Conservation (phyloP, 163 green algal species). For the Chlorella variabilis region DNA sequence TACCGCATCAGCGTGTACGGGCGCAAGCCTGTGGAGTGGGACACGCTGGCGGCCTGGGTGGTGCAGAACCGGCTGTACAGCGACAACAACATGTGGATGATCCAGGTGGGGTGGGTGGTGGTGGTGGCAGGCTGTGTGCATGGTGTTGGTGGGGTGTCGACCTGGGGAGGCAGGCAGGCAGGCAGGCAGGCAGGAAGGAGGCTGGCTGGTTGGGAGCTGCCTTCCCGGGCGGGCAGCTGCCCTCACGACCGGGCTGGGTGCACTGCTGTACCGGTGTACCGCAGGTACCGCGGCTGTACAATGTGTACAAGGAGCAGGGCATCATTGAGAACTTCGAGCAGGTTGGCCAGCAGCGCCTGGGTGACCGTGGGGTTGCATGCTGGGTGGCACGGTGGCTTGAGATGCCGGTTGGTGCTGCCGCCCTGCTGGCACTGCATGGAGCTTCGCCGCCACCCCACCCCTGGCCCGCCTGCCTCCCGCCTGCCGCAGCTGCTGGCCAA, state of each 20-base stretch:
- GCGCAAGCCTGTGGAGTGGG: conserved; percentile 94
- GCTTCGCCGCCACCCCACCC: background rate
- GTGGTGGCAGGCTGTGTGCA: background rate
- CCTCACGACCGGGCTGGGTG: background rate
- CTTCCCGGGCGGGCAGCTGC: too few species aligned
- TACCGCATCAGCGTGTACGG: conserved; percentile 95
- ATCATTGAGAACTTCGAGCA: conserved; percentile 96
- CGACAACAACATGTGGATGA: conserved; percentile 98
- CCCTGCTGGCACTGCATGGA: too few species aligned
- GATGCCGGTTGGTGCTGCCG: too few species aligned
- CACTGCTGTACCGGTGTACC: background rate
- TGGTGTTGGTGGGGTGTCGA: too few species aligned
- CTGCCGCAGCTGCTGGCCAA: conserved; percentile 95
- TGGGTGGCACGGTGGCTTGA: too few species aligned
- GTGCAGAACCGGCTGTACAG: conserved; percentile 93
- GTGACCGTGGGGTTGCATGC: too few species aligned
- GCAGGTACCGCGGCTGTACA: conserved; percentile 97
- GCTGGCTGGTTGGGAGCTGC: too few species aligned
- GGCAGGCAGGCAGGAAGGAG: too few species aligned
- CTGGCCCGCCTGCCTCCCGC: conserved; percentile 13
- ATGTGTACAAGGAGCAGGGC: conserved; percentile 95
- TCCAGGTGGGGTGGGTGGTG: conserved; percentile 68
- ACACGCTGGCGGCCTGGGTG: conserved; percentile 97
- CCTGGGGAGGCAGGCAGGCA: too few species aligned
- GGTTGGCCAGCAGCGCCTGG: conserved; percentile 1